These are phyloP conservation scores for Solanum hybrid DNA, from an alignment of 305 asterid genomes.

Conservation along the genomic window DNA sequence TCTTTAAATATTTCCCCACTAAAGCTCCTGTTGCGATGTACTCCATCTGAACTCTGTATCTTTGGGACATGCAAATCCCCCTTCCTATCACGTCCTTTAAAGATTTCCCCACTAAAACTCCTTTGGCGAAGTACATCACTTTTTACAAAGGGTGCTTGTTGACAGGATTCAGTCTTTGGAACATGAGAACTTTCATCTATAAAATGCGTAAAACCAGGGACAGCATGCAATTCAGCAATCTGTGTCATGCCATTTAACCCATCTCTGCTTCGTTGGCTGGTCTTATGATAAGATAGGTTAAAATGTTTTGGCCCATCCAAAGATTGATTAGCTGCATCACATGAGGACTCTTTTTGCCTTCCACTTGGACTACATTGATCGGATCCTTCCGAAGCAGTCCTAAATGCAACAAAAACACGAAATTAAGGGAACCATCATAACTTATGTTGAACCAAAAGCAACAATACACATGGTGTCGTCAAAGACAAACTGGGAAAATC, in stretches of 20 bases:
- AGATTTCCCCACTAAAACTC: constrained; percentile 46
- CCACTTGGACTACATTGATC: constrained; percentile 21
- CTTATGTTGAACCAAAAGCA: not conserved
- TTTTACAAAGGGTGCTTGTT: constrained; percentile 24
- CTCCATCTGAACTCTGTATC: constrained; percentile 25
- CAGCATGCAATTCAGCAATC: constrained; percentile 64
- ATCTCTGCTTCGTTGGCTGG: constrained; percentile 32
- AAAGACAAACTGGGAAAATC: not conserved
- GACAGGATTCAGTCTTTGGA: constrained; percentile 27
- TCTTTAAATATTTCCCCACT: constrained; percentile 29
- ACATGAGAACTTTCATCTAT: constrained; percentile 44
- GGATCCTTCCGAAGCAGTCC: constrained; percentile 34
- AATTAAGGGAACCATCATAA: not conserved
- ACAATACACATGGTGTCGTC: not conserved
- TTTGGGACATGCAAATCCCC: constrained; percentile 13
- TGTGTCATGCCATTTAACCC: constrained; percentile 57
- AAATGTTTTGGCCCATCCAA: constrained; percentile 39
- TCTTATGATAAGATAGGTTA: constrained; percentile 62
- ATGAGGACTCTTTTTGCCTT: constrained; percentile 22
- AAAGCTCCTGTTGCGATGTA: constrained; percentile 1
- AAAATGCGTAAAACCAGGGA: constrained; percentile 66
- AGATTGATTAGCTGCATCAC: constrained; percentile 34
- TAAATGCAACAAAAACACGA: constrained; percentile 4
- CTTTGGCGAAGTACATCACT: constrained; percentile 49
- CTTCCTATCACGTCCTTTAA: constrained; percentile 23